These are phyloP conservation scores for Starmerella bombicola DNA, from an alignment of 805 yeast genomes.

Conservation along the genomic window DNA sequence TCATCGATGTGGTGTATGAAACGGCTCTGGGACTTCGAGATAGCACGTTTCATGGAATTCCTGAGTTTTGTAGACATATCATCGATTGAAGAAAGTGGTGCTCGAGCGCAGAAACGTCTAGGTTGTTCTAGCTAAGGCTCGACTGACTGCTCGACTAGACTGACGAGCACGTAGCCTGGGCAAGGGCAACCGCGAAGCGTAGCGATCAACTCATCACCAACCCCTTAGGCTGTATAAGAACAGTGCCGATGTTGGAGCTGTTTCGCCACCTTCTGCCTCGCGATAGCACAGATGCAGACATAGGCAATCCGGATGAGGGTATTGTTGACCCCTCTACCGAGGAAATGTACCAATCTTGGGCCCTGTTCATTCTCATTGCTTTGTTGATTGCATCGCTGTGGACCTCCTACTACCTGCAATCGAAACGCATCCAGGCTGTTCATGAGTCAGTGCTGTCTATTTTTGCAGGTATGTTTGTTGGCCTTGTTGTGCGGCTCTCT, in stretches of 20 bases:
- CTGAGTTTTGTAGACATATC: too few species aligned
- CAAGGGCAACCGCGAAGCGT: too few species aligned
- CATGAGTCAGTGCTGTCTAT: slow-evolving; percentile 95
- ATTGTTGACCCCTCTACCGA: slow-evolving; percentile 76
- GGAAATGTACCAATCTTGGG: slow-evolving; percentile 96
- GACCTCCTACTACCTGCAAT: slow-evolving; percentile 90
- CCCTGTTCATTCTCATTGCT: slow-evolving; percentile 71
- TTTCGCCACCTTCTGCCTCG: slow-evolving; percentile 24
- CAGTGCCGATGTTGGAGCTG: too few species aligned
- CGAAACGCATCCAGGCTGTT: slow-evolving; percentile 81
- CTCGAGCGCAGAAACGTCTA: too few species aligned
- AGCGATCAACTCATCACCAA: too few species aligned
- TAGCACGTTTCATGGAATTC: too few species aligned
- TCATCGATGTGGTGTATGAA: slow-evolving; percentile 20
- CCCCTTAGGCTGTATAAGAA: too few species aligned
- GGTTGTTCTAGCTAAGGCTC: too few species aligned
- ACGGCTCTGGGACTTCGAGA: too few species aligned
- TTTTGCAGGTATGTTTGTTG: slow-evolving; percentile 93
- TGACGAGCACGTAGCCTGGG: too few species aligned
- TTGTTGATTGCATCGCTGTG: slow-evolving; percentile 79
- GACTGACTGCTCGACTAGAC: too few species aligned
- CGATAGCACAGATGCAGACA: slow-evolving; percentile 31
- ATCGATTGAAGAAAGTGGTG: too few species aligned
- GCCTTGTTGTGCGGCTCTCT: slow-evolving; percentile 71
- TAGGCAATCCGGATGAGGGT: slow-evolving; percentile 33